Evolutionary conservation across 1,284 basidiomycete species (phyloP).

Genomic region (Amylostereum areolatum): DNA sequence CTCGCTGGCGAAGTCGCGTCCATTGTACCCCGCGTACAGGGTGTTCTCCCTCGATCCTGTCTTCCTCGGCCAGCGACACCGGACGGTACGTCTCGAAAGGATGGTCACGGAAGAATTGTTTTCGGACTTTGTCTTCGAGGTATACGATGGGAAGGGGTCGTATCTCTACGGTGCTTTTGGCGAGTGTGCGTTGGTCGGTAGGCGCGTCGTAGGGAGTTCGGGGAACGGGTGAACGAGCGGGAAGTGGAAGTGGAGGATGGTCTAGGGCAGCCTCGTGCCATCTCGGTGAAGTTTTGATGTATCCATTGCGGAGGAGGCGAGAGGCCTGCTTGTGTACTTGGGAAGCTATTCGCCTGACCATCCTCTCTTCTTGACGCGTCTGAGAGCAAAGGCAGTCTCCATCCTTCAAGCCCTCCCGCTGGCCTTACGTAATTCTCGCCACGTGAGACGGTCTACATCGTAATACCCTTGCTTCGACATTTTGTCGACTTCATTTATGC

Average conservation of each 20-base stretch:
- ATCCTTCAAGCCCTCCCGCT: too few relatives aligned
- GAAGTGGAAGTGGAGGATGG: conserved; percentile 83
- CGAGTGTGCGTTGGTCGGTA: conserved; percentile 11
- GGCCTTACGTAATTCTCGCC: too few relatives aligned
- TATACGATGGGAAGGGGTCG: conserved; percentile 69
- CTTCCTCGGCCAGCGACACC: conserved; percentile 70
- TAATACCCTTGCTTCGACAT: too few relatives aligned
- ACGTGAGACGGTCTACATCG: too few relatives aligned
- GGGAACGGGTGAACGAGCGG: conserved; percentile 62
- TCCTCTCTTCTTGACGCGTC: conserved; percentile 20
- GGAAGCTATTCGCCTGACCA: conserved; percentile 81
- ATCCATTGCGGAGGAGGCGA: conserved; percentile 71
- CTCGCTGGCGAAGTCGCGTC: conserved; percentile 74
- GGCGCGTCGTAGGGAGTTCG: conserved; percentile 48
- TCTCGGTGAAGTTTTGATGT: conserved; percentile 66
- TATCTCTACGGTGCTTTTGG: conserved; percentile 36
- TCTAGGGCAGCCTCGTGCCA: conserved; percentile 87
- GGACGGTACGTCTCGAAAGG: conserved; percentile 93
- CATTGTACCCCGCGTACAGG: conserved; percentile 58
- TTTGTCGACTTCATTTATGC: too few relatives aligned
- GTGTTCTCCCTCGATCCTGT: conserved; percentile 48
- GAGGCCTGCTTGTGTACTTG: conserved; percentile 89
- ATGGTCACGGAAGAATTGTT: conserved; percentile 93
- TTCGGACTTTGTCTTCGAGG: conserved; percentile 80
- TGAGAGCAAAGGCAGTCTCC: too few relatives aligned